Conservation (phyloP, 495 filamentous ascomycete species). For the Thermothielavioides terrestris region DNA sequence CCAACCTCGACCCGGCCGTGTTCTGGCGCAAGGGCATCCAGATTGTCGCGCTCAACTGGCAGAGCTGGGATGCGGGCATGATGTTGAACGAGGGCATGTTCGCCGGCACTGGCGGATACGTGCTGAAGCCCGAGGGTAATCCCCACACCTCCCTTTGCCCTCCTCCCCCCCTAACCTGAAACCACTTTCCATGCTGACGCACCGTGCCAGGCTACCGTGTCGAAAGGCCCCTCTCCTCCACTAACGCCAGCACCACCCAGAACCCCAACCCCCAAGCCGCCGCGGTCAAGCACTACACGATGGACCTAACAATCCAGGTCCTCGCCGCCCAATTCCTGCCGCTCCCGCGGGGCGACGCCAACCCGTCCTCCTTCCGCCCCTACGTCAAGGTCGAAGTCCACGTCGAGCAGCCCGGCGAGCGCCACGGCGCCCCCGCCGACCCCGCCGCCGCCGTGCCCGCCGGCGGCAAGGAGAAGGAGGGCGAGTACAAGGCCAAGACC, state of each 20-base stretch:
- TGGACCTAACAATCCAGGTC: conserved; percentile 47
- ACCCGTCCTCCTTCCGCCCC: conserved; percentile 54
- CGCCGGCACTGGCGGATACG: conserved; percentile 66
- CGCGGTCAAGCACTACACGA: conserved; percentile 35
- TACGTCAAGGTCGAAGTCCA: conserved; percentile 81
- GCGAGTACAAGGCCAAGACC: conserved; percentile 64
- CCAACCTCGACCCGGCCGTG: conserved; percentile 72
- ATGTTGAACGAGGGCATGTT: conserved; percentile 98
- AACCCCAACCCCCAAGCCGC: conserved; percentile 18
- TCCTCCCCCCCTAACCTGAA: neutral
- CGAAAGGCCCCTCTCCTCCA: neutral
- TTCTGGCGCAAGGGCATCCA: conserved; percentile 90
- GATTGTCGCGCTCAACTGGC: conserved; percentile 92
- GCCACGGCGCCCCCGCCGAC: conserved; percentile 31
- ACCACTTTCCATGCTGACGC: neutral
- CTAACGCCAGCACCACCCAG: neutral
- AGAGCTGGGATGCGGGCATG: conserved; percentile 81
- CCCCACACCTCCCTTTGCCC: neutral
- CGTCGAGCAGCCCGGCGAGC: conserved; percentile 54
- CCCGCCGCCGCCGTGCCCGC: conserved; percentile 17
- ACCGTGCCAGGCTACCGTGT: conserved; percentile 1
- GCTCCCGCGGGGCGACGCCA: conserved; percentile 44
- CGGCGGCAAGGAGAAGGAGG: conserved; percentile 37
- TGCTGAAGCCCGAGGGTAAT: conserved; percentile 66
- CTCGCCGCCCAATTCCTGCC: conserved; percentile 51